Evolutionary conservation across 176 grass and related monocot species (phyloP).

Genomic region (Phoenix dactylifera): DNA sequence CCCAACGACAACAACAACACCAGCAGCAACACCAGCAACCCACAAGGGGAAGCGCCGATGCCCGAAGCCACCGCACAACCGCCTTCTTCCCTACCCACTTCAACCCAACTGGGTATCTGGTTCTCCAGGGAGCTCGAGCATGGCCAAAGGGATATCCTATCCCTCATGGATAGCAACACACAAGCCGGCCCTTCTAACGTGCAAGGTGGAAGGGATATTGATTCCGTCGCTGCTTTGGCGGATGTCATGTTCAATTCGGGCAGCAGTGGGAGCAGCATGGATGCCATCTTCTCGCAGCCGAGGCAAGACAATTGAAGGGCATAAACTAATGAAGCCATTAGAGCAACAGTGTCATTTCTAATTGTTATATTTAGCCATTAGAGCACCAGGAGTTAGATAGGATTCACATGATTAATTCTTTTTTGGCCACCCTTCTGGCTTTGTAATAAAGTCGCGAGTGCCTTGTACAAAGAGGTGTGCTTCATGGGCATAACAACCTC

Average conservation of each 20-base stretch:
- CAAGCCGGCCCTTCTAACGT: neutral
- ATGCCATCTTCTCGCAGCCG: constrained; percentile 48
- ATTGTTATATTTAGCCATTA: no score
- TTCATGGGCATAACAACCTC: no score
- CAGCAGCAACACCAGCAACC: neutral
- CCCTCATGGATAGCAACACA: neutral
- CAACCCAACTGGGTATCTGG: constrained; percentile 52
- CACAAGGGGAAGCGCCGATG: neutral
- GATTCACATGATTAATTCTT: no score
- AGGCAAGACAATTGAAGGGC: neutral
- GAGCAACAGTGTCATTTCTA: no score
- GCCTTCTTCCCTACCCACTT: constrained; percentile 28
- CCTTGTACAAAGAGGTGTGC: no score
- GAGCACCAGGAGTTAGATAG: no score
- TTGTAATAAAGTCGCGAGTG: no score
- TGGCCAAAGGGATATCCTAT: no score
- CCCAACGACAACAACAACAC: constrained; percentile 1
- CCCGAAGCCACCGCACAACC: neutral
- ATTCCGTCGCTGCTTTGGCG: constrained; percentile 48
- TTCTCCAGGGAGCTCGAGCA: constrained; percentile 11
- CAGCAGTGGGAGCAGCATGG: constrained; percentile 61
- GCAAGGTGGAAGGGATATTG: constrained; percentile 12
- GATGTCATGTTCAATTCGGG: constrained; percentile 70
- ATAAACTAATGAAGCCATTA: no score
- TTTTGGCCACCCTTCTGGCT: no score